Percentiles rank a stretch among this genome's conserved stretches.
phyloP scores from a whole-genome alignment of 140 eudicot genomes.

The Cichorium intybus region DNA sequence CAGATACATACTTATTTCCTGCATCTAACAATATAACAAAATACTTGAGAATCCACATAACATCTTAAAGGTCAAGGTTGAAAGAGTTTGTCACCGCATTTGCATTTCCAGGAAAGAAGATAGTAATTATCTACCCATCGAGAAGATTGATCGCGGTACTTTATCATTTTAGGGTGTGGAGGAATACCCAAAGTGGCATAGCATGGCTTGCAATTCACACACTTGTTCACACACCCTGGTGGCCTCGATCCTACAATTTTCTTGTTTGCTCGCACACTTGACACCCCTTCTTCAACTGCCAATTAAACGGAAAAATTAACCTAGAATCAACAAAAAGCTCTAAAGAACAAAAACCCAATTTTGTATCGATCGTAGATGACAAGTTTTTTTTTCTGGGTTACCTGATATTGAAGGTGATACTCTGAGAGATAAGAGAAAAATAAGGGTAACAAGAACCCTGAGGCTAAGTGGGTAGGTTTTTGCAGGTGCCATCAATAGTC shows the following conservation, averaged over 20 bases:
- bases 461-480: constrained; percentile 40
- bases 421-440: constrained; percentile 43
- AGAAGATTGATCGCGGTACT: no score
- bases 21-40: constrained; percentile 13
- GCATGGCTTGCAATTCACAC: constrained; percentile 86
- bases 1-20: constrained; percentile 12
- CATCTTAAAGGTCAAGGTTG: constrained; percentile 50
- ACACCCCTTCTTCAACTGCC: no score
- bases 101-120: constrained; percentile 93
- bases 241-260: constrained; percentile 79
- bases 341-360: background rate
- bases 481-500: constrained; percentile 50
- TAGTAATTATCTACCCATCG: constrained; percentile 71
- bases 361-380: background rate
- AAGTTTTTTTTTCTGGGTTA: constrained; percentile 18
- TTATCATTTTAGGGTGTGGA: constrained; percentile 35
- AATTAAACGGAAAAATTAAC: constrained; percentile 24
- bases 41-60: constrained; percentile 3
- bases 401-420: constrained; percentile 56
- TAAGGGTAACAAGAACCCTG: constrained; percentile 27
- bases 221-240: constrained; percentile 76
- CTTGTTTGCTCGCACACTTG: constrained; percentile 20
- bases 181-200: constrained; percentile 79
- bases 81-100: constrained; percentile 74
- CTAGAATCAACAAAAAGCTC: background rate